These are phyloP conservation scores for Podaxis mareebaensis DNA, from an alignment of 768 basidiomycete genomes.

Conservation along the genomic window DNA sequence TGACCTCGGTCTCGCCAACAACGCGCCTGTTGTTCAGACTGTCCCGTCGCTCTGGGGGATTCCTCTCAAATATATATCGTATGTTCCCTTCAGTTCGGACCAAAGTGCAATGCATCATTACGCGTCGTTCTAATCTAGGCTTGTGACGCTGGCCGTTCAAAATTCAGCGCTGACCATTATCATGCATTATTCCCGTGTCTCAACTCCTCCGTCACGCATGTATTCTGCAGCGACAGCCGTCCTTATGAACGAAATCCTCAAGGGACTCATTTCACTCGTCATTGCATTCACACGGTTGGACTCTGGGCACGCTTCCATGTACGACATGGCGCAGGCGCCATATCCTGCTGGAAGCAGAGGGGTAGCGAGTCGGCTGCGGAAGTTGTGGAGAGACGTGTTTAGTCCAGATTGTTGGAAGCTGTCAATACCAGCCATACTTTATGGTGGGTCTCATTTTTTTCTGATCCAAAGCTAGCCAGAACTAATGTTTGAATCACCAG, in stretches of 20 bases:
- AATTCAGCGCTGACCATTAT: conserved; percentile 90
- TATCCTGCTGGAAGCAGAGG: conserved; percentile 21
- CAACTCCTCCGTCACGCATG: conserved; percentile 67
- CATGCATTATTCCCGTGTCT: conserved; percentile 95
- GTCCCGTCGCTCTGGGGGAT: conserved; percentile 65
- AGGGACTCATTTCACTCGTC: conserved; percentile 82
- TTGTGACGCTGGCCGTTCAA: conserved; percentile 87
- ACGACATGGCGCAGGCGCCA: conserved; percentile 33
- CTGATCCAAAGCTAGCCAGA: background rate
- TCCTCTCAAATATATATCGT: conserved; percentile 83
- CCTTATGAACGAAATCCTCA: conserved; percentile 90
- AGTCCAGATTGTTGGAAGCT: conserved; percentile 96
- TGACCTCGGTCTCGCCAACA: conserved; percentile 10
- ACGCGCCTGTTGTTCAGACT: conserved; percentile 2
- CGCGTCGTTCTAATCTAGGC: conserved; percentile 37
- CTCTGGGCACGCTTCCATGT: conserved; percentile 22
- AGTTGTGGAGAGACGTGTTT: conserved; percentile 70
- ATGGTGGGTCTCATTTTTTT: conserved; percentile 42
- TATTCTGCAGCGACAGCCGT: conserved; percentile 97
- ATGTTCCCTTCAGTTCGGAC: conserved; percentile 27
- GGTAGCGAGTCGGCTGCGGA: conserved; percentile 33
- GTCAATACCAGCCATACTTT: conserved; percentile 94
- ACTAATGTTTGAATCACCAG: conserved; percentile 25
- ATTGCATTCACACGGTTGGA: conserved; percentile 79
- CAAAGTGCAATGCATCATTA: background rate